phyloP scores from a whole-genome alignment of 2,329 filamentous ascomycete genomes.

The Cladosporium colombiae region DNA sequence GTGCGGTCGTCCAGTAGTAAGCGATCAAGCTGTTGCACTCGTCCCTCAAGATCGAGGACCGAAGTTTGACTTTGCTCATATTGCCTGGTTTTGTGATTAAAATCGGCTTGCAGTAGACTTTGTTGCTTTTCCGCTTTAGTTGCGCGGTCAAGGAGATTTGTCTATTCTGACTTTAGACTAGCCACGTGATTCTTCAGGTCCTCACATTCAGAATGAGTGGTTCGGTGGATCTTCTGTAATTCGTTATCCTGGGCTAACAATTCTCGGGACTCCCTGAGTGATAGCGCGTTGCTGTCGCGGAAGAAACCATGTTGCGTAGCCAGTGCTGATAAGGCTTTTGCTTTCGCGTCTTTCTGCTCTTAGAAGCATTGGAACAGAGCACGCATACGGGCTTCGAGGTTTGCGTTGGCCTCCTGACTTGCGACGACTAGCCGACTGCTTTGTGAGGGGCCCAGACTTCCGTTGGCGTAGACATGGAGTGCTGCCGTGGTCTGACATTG shows the following conservation, averaged over 20 bases:
- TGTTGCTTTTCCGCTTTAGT: not conserved
- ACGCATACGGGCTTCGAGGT: not conserved
- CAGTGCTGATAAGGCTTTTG: not conserved
- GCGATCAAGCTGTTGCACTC: not conserved
- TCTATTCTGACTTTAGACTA: not conserved
- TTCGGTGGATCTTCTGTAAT: not conserved
- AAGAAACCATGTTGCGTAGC: not conserved
- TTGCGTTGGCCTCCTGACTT: not conserved
- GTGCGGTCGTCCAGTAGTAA: not conserved
- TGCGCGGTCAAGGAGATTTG: not conserved
- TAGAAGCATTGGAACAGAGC: not conserved
- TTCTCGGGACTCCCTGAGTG: not conserved
- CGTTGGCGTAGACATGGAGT: not conserved
- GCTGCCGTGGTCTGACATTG: not conserved
- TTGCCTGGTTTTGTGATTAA: not conserved
- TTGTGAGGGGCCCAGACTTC: not conserved
- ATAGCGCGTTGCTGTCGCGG: not conserved
- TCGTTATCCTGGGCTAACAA: not conserved
- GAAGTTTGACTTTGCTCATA: not conserved
- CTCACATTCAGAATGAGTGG: not conserved
- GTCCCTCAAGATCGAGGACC: not conserved
- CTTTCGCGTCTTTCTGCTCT: not conserved
- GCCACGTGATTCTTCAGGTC: not conserved
- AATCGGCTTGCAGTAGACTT: not conserved
- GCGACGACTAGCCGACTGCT: not conserved